Conservation (phyloP, 2,329 filamentous ascomycete species). For the Fusarium secorum region DNA sequence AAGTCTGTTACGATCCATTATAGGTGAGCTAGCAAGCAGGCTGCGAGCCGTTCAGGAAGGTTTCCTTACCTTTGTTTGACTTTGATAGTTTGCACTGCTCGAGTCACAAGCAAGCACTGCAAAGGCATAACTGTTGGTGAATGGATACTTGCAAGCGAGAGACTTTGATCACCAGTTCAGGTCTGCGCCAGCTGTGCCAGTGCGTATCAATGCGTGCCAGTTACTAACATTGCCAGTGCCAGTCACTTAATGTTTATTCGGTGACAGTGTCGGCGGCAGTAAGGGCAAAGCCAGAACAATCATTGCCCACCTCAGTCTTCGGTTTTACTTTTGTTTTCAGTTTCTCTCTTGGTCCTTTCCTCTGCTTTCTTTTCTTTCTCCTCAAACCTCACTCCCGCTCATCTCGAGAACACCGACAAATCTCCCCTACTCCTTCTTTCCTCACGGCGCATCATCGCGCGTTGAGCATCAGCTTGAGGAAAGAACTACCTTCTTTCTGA, state of each 20-base stretch:
- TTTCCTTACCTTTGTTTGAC: background rate
- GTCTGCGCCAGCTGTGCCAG: conserved; percentile 1
- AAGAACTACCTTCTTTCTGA: conserved; percentile 5
- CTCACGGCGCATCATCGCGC: background rate
- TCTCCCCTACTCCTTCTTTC: background rate
- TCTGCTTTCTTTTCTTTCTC: background rate
- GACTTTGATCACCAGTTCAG: background rate
- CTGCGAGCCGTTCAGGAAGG: background rate
- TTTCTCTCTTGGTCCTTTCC: background rate
- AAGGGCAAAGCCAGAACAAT: background rate
- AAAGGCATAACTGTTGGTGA: background rate
- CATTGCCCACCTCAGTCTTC: background rate
- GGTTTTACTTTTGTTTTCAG: background rate
- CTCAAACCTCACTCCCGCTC: background rate
- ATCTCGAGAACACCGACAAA: background rate
- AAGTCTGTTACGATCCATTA: background rate
- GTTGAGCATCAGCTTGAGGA: conserved; percentile 5
- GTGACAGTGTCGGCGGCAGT: background rate
- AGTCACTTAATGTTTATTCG: background rate
- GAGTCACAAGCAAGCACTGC: conserved; percentile 5
- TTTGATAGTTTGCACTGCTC: background rate
- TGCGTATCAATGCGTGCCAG: conserved; percentile 1
- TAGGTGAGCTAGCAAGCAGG: background rate
- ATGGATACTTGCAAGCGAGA: background rate
- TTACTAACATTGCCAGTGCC: background rate